A percentile compares a stretch with the other conserved stretches of the same genome.
phyloP scores from a whole-genome alignment of 257 asterid species.

The Agastache rugosa region DNA sequence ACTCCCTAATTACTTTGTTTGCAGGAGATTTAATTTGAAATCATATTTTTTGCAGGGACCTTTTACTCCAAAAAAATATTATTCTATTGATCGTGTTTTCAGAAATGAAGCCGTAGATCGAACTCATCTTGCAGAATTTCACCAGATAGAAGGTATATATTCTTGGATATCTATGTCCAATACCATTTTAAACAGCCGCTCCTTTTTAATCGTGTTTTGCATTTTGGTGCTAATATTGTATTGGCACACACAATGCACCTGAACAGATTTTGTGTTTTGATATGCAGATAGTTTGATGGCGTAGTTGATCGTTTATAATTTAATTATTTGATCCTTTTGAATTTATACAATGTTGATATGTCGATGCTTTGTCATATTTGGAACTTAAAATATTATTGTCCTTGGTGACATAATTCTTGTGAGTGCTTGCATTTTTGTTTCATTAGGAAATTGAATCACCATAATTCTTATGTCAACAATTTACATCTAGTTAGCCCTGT shows the following conservation, averaged over 20 bases:
- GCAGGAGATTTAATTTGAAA: conserved; percentile 20
- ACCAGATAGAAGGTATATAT: conserved; percentile 91
- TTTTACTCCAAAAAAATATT: conserved; percentile 86
- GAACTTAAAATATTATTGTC: background rate
- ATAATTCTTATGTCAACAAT: background rate
- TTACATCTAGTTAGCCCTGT: background rate
- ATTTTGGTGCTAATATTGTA: background rate
- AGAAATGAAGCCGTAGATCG: conserved; percentile 98
- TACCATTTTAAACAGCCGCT: background rate
- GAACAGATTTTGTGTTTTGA: background rate
- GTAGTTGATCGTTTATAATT: background rate
- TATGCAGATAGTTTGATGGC: background rate
- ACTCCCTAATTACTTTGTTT: conserved; percentile 23
- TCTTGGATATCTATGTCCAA: conserved; percentile 16
- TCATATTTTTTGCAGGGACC: conserved; percentile 57
- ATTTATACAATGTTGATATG: background rate
- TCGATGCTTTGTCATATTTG: background rate
- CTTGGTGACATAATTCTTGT: background rate
- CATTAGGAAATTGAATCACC: conserved; percentile 7
- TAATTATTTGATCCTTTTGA: conserved; percentile 3
- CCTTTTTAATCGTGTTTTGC: conserved; percentile 12
- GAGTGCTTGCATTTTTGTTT: conserved; percentile 9
- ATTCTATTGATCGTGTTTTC: conserved; percentile 95
- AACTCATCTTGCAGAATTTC: conserved; percentile 99
- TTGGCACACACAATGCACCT: background rate